Conservation (phyloP, 495 filamentous ascomycete species). For the Xylaria nigripes region DNA sequence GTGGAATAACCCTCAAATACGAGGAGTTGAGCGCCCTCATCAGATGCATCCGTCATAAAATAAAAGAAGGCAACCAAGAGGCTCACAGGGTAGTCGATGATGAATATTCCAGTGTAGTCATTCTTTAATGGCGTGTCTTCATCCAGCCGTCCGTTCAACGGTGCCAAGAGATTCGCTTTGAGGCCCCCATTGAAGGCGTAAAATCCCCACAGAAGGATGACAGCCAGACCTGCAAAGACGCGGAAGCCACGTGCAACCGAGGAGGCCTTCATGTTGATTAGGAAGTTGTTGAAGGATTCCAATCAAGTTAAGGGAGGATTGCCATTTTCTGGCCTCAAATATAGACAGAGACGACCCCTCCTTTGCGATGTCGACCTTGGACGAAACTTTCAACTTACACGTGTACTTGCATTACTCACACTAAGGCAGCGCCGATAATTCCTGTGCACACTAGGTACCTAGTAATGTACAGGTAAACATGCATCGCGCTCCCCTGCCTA, state of each 20-base stretch:
- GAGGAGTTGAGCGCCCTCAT: slow-evolving; percentile 17
- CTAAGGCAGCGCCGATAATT: too few relatives aligned
- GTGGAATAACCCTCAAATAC: slow-evolving; percentile 19
- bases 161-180: slow-evolving; percentile 6
- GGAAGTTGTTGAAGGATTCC: neutral
- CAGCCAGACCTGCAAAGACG: neutral
- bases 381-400: too few relatives aligned
- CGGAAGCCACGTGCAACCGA: slow-evolving; percentile 5
- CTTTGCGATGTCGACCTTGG: too few relatives aligned
- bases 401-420: too few relatives aligned
- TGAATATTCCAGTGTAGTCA: slow-evolving; percentile 17
- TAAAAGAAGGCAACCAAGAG: slow-evolving; percentile 23
- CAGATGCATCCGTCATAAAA: slow-evolving; percentile 13
- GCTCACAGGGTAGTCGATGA: slow-evolving; percentile 20
- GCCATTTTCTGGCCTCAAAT: too few relatives aligned
- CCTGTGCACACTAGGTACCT: too few relatives aligned
- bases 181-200: slow-evolving; percentile 4
- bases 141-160: slow-evolving; percentile 1
- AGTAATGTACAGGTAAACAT: too few relatives aligned
- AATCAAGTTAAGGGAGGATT: too few relatives aligned
- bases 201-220: slow-evolving; percentile 7
- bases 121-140: slow-evolving; percentile 11
- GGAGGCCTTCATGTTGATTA: slow-evolving; percentile 5
- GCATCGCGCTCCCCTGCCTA: too few relatives aligned
- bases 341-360: too few relatives aligned